A percentile compares a stretch with the other conserved stretches of the same genome.
Evolutionary conservation across 106 monocot genomes (phyloP).

Genomic region (Agapanthus africanus): DNA sequence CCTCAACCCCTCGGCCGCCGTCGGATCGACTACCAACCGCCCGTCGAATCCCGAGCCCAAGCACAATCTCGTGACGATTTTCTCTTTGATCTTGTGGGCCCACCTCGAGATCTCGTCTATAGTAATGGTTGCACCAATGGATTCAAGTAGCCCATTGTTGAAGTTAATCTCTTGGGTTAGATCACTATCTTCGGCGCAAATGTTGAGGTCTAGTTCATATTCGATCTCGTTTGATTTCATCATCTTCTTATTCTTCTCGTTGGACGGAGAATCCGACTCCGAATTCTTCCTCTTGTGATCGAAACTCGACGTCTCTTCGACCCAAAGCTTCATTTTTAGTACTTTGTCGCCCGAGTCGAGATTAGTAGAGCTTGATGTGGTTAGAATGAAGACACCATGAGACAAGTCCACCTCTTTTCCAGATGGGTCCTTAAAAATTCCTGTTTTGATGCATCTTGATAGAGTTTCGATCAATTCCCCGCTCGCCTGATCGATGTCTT

Average conservation of each 20-base stretch:
- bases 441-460: conserved; percentile 19
- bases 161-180: conserved; percentile 38
- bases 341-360: conserved; percentile 13
- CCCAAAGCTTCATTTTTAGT: conserved; percentile 36
- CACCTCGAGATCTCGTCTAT: conserved; percentile 17
- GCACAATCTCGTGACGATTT: conserved; percentile 24
- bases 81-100: conserved; percentile 10
- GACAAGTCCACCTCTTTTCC: conserved; percentile 14
- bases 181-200: conserved; percentile 35
- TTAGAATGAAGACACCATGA: conserved; percentile 44
- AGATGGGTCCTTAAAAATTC: conserved; percentile 18
- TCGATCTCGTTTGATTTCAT: conserved; percentile 5
- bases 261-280: background rate
- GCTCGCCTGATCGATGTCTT: conserved; percentile 31
- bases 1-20: conserved; percentile 34
- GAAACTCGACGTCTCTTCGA: conserved; percentile 9
- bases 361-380: conserved; percentile 5
- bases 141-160: conserved; percentile 11
- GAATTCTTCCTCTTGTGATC: conserved; percentile 43
- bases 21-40: conserved; percentile 24
- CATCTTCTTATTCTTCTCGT: conserved; percentile 1
- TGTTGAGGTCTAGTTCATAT: conserved; percentile 57
- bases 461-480: conserved; percentile 16
- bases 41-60: conserved; percentile 19
- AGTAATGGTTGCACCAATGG: conserved; percentile 12